Evolutionary conservation across 164 flowering plant species (phyloP).

Genomic region (Tetracentron sinense): DNA sequence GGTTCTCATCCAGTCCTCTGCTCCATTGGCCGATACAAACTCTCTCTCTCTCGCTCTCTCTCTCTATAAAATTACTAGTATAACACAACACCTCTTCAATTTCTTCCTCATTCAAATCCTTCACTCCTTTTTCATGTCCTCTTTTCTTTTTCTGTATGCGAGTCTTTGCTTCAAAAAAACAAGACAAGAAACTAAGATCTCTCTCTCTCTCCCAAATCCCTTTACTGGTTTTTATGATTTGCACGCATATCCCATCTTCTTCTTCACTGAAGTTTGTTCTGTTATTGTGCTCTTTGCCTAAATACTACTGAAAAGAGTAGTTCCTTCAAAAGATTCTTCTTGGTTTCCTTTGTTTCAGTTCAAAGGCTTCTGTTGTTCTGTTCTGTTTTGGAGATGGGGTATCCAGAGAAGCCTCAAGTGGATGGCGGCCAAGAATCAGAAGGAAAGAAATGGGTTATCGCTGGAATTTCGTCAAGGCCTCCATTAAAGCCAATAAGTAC

Average conservation of each 20-base stretch:
- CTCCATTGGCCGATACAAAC: too few relatives aligned
- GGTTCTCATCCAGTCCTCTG: too few relatives aligned
- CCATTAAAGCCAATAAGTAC: constrained; percentile 28
- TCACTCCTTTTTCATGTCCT: not conserved
- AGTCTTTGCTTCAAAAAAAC: not conserved
- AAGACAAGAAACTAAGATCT: not conserved
- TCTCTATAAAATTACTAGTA: not conserved
- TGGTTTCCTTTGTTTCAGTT: not conserved
- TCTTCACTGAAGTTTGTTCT: not conserved
- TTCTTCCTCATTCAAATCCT: not conserved
- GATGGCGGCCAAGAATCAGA: constrained; percentile 27
- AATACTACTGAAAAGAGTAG: not conserved
- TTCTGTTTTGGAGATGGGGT: constrained; percentile 29
- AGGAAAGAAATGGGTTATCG: constrained; percentile 29
- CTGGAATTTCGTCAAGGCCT: constrained; percentile 24
- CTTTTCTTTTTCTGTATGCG: too few relatives aligned
- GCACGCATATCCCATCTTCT: constrained; percentile 4
- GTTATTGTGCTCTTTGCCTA: not conserved
- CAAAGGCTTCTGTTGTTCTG: not conserved
- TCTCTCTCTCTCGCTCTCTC: constrained; percentile 12
- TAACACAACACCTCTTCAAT: not conserved
- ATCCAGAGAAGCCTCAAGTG: constrained; percentile 22
- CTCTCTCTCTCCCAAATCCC: not conserved
- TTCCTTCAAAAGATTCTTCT: not conserved
- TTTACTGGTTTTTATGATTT: not conserved